Evolutionary conservation across 1,284 basidiomycete genomes (phyloP).

Genomic region (Butyriboletus regius): DNA sequence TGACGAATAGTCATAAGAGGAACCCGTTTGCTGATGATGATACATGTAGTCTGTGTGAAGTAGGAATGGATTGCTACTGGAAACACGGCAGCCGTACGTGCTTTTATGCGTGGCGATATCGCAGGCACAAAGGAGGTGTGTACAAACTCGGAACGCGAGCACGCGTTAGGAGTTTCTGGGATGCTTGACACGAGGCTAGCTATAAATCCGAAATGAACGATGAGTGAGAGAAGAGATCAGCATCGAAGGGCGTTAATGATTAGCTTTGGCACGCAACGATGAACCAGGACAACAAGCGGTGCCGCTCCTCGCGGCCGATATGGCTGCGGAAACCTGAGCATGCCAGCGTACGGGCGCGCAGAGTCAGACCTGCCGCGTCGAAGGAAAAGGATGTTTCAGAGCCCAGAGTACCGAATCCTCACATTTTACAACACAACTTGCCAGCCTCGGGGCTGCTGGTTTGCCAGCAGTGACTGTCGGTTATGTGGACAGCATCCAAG

Average conservation of each 20-base stretch:
- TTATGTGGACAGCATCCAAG: slow-evolving; percentile 23
- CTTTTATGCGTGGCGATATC: slow-evolving; percentile 32
- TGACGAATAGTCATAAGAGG: slow-evolving; percentile 46
- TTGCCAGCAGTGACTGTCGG: slow-evolving; percentile 9
- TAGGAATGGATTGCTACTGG: slow-evolving; percentile 11
- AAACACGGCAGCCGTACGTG: slow-evolving; percentile 18
- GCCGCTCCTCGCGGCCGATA: slow-evolving; percentile 24
- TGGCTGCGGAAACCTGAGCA: slow-evolving; percentile 11
- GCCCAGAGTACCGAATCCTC: slow-evolving; percentile 14
- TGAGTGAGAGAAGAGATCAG: slow-evolving; percentile 32
- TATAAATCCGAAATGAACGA: slow-evolving; percentile 34
- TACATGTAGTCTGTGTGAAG: slow-evolving; percentile 38
- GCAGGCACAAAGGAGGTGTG: slow-evolving; percentile 23
- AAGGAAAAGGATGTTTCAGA: slow-evolving; percentile 5
- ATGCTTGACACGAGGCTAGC: slow-evolving; percentile 32
- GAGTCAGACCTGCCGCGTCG: slow-evolving; percentile 6
- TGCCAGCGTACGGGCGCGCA: slow-evolving; percentile 6
- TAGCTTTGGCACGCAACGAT: slow-evolving; percentile 28
- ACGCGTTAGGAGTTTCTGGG: slow-evolving; percentile 29
- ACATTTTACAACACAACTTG: slow-evolving; percentile 19
- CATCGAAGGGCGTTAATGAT: slow-evolving; percentile 33
- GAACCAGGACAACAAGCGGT: slow-evolving; percentile 24
- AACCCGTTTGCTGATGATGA: slow-evolving; percentile 39
- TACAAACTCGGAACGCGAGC: slow-evolving; percentile 29
- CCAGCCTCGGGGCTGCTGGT: slow-evolving; percentile 7